A percentile compares a stretch with the other conserved stretches of the same genome.
Evolutionary conservation across 306 rosid species (phyloP).

Genomic region (Trifolium repens): DNA sequence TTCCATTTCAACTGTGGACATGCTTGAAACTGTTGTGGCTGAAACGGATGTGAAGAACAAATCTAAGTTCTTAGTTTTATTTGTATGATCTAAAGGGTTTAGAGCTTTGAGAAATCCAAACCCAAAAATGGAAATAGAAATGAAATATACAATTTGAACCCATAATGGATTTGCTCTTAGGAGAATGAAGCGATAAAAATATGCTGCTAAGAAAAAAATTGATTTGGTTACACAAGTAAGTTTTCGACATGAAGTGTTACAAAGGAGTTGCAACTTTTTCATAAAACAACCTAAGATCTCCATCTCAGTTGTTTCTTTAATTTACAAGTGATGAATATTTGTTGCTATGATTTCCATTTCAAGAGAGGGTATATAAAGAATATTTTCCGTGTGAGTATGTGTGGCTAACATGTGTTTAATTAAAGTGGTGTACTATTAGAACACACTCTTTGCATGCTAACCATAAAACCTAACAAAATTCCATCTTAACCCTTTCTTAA

Average conservation of each 20-base stretch:
- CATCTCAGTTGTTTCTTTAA: background rate
- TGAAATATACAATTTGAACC: conserved; percentile 52
- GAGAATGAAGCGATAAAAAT: conserved; percentile 33
- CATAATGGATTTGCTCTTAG: conserved; percentile 39
- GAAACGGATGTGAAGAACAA: conserved; percentile 69
- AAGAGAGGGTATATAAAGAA: background rate
- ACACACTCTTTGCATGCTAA: too few relatives aligned
- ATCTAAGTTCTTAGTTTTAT: conserved; percentile 47
- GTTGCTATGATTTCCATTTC: background rate
- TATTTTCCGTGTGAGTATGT: background rate
- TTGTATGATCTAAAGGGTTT: conserved; percentile 27
- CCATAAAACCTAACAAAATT: too few relatives aligned
- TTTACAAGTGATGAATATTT: too few relatives aligned
- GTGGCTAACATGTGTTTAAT: too few relatives aligned
- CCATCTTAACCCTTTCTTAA: too few relatives aligned
- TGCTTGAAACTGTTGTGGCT: conserved; percentile 64
- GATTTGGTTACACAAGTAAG: conserved; percentile 32
- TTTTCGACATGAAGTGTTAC: conserved; percentile 28
- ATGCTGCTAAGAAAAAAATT: background rate
- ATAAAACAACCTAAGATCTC: background rate
- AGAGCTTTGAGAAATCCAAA: conserved; percentile 45
- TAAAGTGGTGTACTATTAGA: too few relatives aligned
- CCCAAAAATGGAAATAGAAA: conserved; percentile 49
- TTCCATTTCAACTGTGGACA: conserved; percentile 73
- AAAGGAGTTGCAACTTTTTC: conserved; percentile 35